Evolutionary conservation across 768 basidiomycete genomes (phyloP).

Genomic region (Suillus lakei): DNA sequence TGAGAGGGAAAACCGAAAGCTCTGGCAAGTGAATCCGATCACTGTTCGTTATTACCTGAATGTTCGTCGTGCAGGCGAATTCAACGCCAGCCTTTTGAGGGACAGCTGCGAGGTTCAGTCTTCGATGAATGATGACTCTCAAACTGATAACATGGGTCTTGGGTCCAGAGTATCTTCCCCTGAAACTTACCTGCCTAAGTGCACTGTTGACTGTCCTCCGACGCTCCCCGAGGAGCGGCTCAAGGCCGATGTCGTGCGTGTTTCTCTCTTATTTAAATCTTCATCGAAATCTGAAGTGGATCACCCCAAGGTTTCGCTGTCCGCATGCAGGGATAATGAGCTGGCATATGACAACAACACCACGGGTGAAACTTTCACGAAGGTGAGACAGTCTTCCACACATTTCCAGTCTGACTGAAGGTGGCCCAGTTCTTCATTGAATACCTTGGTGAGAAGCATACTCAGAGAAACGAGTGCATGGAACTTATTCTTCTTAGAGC

Average conservation of each 20-base stretch:
- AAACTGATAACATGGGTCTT: not conserved
- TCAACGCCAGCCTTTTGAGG: not conserved
- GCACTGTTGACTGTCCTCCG: constrained; percentile 23
- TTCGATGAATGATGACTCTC: not conserved
- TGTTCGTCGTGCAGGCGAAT: not conserved
- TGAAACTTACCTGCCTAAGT: constrained; percentile 18
- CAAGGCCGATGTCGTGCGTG: constrained; percentile 26
- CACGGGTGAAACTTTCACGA: constrained; percentile 24
- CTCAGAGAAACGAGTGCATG: not conserved
- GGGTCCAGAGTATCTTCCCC: constrained; percentile 11
- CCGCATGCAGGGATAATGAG: constrained; percentile 33
- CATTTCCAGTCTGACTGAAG: constrained; percentile 3
- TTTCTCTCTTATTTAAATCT: not conserved
- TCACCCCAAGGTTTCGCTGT: constrained; percentile 28
- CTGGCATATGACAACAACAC: constrained; percentile 23
- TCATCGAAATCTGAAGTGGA: constrained; percentile 3
- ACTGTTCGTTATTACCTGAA: not conserved
- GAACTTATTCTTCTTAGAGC: not conserved
- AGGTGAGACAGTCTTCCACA: too few species aligned
- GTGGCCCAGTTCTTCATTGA: not conserved
- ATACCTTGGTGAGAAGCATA: not conserved
- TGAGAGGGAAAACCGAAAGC: not conserved
- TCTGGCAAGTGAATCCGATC: not conserved
- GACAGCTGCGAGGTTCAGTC: not conserved
- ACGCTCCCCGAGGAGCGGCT: constrained; percentile 4